Evolutionary conservation across 495 filamentous ascomycete genomes (phyloP).

Genomic region (Pseudevernia furfuracea): DNA sequence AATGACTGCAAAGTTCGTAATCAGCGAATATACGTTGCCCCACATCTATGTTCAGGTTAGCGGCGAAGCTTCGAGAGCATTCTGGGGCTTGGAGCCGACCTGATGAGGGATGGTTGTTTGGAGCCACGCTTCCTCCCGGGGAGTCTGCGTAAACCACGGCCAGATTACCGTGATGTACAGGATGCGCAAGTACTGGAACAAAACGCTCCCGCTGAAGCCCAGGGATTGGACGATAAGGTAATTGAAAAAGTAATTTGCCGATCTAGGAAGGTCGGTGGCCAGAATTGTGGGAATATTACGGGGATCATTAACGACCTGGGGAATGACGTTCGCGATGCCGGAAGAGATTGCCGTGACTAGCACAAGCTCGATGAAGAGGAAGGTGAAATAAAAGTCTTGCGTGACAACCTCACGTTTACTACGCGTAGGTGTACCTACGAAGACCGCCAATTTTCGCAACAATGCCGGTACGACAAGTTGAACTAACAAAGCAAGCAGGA

Average conservation of each 20-base stretch:
- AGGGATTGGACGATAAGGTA: conserved; percentile 95
- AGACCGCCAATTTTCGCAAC: conserved; percentile 60
- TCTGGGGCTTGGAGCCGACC: conserved; percentile 5
- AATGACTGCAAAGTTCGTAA: conserved; percentile 91
- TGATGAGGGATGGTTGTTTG: conserved; percentile 29
- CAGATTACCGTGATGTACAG: conserved; percentile 80
- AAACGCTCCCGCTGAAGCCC: conserved; percentile 77
- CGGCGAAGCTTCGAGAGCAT: not conserved
- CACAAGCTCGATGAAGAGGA: conserved; percentile 93
- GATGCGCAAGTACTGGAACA: conserved; percentile 73
- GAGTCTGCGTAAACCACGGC: conserved; percentile 79
- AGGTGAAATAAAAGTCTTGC: conserved; percentile 91
- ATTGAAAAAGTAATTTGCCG: conserved; percentile 94
- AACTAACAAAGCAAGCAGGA: conserved; percentile 46
- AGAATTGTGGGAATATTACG: conserved; percentile 54
- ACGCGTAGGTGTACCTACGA: conserved; percentile 78
- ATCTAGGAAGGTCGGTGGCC: conserved; percentile 74
- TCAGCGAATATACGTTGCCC: conserved; percentile 90
- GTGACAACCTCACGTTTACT: conserved; percentile 71
- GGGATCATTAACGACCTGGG: conserved; percentile 26
- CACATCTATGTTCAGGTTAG: conserved; percentile 60
- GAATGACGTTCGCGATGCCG: conserved; percentile 62
- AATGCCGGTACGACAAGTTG: conserved; percentile 75
- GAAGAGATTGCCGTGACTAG: conserved; percentile 81
- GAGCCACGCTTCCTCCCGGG: conserved; percentile 27